Evolutionary conservation across 306 rosid species (phyloP).

Genomic region (Leucaena leucocephala): DNA sequence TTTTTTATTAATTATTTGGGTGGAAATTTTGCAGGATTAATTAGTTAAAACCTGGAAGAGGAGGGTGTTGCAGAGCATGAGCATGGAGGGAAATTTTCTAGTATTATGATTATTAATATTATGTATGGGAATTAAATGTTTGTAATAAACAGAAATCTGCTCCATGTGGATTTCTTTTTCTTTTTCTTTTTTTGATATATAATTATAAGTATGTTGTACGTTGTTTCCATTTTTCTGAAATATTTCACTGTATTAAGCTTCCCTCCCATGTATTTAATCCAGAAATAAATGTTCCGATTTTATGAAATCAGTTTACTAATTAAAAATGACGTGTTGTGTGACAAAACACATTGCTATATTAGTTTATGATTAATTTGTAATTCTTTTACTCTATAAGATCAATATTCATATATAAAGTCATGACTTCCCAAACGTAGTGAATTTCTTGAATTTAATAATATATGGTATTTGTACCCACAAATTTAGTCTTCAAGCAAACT

Average conservation of each 20-base stretch:
- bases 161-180: slow-evolving; percentile 42
- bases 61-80: slow-evolving; percentile 30
- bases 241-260: neutral
- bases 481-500: too few species aligned
- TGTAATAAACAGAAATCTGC: slow-evolving; percentile 48
- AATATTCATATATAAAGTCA: neutral
- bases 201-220: neutral
- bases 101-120: neutral
- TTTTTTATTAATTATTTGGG: neutral
- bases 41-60: slow-evolving; percentile 42
- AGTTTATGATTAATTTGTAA: neutral
- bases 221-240: neutral
- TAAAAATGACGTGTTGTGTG: neutral
- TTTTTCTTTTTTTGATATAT: slow-evolving; percentile 1
- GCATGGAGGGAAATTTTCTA: slow-evolving; percentile 29
- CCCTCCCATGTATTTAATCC: neutral
- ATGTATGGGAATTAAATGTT: slow-evolving; percentile 2
- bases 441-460: neutral
- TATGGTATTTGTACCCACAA: too few species aligned
- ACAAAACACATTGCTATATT: neutral
- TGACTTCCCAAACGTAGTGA: neutral
- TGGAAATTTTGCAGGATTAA: slow-evolving; percentile 43
- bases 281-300: neutral
- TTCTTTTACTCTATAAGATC: neutral
- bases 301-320: neutral